Evolutionary conservation across 176 grass and related monocot species (phyloP).

Genomic region (Puccinellia tenuiflora): DNA sequence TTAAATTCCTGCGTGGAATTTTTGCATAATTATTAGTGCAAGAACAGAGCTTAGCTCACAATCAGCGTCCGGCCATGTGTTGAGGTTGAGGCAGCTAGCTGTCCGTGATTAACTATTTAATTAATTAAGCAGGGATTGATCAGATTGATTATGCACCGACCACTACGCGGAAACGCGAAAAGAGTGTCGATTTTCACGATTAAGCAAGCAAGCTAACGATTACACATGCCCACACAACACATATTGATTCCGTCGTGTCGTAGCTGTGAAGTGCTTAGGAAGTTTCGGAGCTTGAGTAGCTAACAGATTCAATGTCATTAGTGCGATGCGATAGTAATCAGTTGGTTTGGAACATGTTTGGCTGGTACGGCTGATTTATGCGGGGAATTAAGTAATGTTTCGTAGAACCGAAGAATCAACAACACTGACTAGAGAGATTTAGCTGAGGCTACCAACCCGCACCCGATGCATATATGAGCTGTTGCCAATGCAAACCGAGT

Average conservation of each 20-base stretch:
- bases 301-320: not conserved
- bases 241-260: not conserved
- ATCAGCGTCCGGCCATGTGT: constrained; percentile 9
- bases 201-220: not conserved
- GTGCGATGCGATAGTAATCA: not conserved
- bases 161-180: not conserved
- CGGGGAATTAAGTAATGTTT: constrained; percentile 12
- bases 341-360: constrained; percentile 6
- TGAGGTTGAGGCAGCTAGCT: not conserved
- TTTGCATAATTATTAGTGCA: not conserved
- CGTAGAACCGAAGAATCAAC: not conserved
- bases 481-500: constrained; percentile 30
- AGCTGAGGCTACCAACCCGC: constrained; percentile 4
- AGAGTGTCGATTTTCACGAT: not conserved
- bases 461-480: constrained; percentile 30
- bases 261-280: not conserved
- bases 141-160: not conserved
- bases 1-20: constrained; percentile 1
- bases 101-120: not conserved
- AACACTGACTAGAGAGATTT: constrained; percentile 4
- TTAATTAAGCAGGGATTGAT: not conserved
- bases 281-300: constrained; percentile 21
- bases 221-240: not conserved
- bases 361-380: not conserved
- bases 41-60: not conserved